Evolutionary conservation across 176 grass and related monocot species (phyloP).

Genomic region (Oryza punctata): DNA sequence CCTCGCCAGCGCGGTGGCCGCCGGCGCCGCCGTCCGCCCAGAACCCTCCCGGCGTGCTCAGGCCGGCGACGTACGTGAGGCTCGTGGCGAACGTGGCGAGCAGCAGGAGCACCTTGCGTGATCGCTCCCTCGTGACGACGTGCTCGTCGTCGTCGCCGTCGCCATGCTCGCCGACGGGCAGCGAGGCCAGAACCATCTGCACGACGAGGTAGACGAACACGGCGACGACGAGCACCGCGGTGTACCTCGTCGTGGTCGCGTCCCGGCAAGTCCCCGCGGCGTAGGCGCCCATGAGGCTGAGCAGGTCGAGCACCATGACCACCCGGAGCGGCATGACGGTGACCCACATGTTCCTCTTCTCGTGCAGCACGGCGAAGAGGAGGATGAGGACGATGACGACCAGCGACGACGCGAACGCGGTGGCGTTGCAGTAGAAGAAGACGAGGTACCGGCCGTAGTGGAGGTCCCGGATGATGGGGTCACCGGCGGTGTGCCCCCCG

Average conservation of each 20-base stretch:
- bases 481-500: slow-evolving; percentile 26
- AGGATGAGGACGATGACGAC: slow-evolving; percentile 38
- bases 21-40: background rate
- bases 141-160: too few relatives aligned
- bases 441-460: background rate
- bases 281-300: slow-evolving; percentile 35
- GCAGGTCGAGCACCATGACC: slow-evolving; percentile 13
- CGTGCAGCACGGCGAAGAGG: slow-evolving; percentile 11
- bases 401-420: slow-evolving; percentile 27
- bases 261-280: background rate
- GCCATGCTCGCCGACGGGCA: background rate
- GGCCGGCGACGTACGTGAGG: background rate
- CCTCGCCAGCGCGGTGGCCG: background rate
- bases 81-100: slow-evolving; percentile 20
- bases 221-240: background rate
- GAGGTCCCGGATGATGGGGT: slow-evolving; percentile 6
- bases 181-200: background rate
- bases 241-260: background rate
- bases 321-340: background rate
- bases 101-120: slow-evolving; percentile 21
- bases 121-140: background rate
- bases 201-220: background rate
- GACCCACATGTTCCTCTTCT: background rate
- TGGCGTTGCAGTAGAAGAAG: slow-evolving; percentile 44
- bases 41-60: too few relatives aligned